A percentile compares a stretch with the other conserved stretches of the same genome.
Conservation (phyloP, 129 eudicot species). For the Calendula officinalis region DNA sequence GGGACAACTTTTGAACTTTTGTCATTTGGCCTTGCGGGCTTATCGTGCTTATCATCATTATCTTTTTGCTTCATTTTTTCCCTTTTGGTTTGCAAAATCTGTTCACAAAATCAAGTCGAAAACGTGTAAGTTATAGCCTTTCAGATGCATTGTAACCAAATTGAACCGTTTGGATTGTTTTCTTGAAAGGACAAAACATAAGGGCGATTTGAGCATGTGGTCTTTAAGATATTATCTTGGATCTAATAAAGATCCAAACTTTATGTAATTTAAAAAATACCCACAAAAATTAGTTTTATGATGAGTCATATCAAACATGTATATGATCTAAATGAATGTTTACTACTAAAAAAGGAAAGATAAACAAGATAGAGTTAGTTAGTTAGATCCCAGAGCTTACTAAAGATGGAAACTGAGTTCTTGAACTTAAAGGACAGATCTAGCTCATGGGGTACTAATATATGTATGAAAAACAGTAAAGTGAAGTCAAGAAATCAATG, state of each 20-base stretch:
- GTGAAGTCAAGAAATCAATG: slow-evolving; percentile 28
- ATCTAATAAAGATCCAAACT: slow-evolving; percentile 26
- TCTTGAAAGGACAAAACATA: neutral
- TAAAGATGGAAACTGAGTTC: slow-evolving; percentile 31
- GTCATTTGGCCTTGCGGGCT: slow-evolving; percentile 48
- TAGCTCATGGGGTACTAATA: slow-evolving; percentile 19
- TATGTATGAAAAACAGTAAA: slow-evolving; percentile 4
- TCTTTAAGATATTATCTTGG: neutral
- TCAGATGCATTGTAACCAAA: neutral
- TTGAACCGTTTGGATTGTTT: neutral
- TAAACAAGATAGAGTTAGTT: slow-evolving; percentile 14
- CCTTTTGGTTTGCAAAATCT: slow-evolving; percentile 20
- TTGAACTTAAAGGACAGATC: slow-evolving; percentile 26
- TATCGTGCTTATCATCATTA: slow-evolving; percentile 41
- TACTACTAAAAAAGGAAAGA: slow-evolving; percentile 18
- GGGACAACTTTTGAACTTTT: slow-evolving; percentile 66
- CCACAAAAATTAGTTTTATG: slow-evolving; percentile 17
- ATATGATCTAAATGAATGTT: slow-evolving; percentile 10
- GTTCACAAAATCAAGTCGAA: slow-evolving; percentile 20
- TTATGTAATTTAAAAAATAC: slow-evolving; percentile 15
- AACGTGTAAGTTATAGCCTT: slow-evolving; percentile 4
- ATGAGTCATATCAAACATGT: slow-evolving; percentile 3
- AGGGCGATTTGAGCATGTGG: neutral
- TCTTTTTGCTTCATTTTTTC: slow-evolving; percentile 68
- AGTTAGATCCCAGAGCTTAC: slow-evolving; percentile 16